Base-by-base conservation (phyloP, 2,329 filamentous ascomycete species). In the Colletotrichum sidae region DNA sequence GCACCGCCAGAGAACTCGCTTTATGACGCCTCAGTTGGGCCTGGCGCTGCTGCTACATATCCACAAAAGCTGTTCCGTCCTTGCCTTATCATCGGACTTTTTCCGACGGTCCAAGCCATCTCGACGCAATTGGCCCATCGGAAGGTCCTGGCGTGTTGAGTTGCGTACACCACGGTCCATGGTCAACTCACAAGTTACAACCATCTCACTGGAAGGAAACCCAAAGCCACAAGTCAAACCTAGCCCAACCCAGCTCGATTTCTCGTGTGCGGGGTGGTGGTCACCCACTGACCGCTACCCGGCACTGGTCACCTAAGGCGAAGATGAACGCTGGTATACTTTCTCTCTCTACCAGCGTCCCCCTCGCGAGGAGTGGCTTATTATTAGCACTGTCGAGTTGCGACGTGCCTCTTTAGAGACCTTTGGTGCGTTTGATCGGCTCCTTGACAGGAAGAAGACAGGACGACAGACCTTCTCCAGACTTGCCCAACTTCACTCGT, bases 321-420 rank as follows among this genome's bases (percentile, higher is more conserved):
- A 62, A 47, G 62, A 65, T 42, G 62, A 65, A 65, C 57, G 57
- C 55, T 56, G 58, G 4, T 25, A 25, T 47, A 39, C 42, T 50
- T 55, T 17, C 38, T 35, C 11, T 5, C 25, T 37, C 25, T 61
- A 12, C 56, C 62, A 56, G 57, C 62, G 57, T 61, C 11, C 35
- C 57, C 62, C 63, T 62, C 60, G 60, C 44, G 49, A 59, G 37
- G 44, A 42, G 15, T 65, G 60, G 54, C 64, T 67, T 65, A 67
- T 67, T 67, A 53, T 67, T 67, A 67, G 64, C 17, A 67, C 54
- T 12, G 35, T 15, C 44, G 42, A 25, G 25, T 49, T 51, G 52
- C 45, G 54, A 51, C 49, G 60, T 67, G 59, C 11, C 60, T 45
- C 15, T 55, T 65, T 37, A 49, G 60, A 59, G 46, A 10, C 51